Evolutionary conservation across 495 filamentous ascomycete species (phyloP).

Genomic region (Alectoria sarmentosa): DNA sequence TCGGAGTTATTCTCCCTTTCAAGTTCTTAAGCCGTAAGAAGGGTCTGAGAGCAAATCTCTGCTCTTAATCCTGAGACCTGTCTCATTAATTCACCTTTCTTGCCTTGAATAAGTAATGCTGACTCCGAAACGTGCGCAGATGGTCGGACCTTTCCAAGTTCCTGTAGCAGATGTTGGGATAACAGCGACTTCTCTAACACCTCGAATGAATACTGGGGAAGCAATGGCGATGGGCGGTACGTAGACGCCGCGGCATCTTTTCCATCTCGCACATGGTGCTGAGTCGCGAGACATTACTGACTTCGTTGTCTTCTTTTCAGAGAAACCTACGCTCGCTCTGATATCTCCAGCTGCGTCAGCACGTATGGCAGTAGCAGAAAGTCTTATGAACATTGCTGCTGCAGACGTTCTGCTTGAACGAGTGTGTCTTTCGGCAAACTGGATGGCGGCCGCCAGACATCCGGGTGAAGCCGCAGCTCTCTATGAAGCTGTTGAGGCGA

Average conservation of each 20-base stretch:
- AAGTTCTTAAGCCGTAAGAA: too few species aligned
- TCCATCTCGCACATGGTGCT: not conserved
- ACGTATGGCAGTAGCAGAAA: slow-evolving; percentile 93
- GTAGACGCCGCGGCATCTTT: not conserved
- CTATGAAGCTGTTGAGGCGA: slow-evolving; percentile 90
- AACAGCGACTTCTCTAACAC: slow-evolving; percentile 70
- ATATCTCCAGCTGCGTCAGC: slow-evolving; percentile 92
- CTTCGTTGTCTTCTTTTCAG: slow-evolving; percentile 26
- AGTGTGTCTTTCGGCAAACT: slow-evolving; percentile 89
- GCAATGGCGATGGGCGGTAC: slow-evolving; percentile 82
- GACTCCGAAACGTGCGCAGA: slow-evolving; percentile 58
- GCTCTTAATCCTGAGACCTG: too few species aligned
- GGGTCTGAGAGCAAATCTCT: too few species aligned
- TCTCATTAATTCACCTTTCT: not conserved
- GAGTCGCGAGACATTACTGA: not conserved
- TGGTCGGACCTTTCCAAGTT: slow-evolving; percentile 96
- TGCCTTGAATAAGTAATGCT: not conserved
- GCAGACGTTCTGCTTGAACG: slow-evolving; percentile 72
- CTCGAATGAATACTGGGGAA: slow-evolving; percentile 73
- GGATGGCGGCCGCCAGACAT: slow-evolving; percentile 95
- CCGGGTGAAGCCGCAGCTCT: slow-evolving; percentile 88
- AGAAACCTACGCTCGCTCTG: slow-evolving; percentile 82
- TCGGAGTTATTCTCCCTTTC: too few species aligned
- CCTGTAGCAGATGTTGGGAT: slow-evolving; percentile 92
- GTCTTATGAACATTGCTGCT: slow-evolving; percentile 84